Base-by-base conservation (phyloP, 1,284 basidiomycete species). In the Somion occarium region DNA sequence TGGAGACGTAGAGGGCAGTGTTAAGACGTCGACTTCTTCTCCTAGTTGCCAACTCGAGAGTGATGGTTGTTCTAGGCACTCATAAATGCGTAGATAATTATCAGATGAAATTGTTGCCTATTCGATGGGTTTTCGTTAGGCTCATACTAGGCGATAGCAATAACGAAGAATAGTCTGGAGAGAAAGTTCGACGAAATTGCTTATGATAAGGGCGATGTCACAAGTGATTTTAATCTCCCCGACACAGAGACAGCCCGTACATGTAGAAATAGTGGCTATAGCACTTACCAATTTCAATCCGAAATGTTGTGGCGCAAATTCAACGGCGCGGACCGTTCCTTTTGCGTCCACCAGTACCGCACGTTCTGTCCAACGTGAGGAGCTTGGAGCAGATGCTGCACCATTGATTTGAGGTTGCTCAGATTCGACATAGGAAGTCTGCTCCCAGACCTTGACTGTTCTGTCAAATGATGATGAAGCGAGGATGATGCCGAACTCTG, bases 371-470 rank as follows among this genome's bases (percentile, higher is more conserved):
- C 92, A 93, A 51, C 82, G 72, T 18, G 82, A 64, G 30, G 58
- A 55, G 46, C 55, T 63, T 45, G 59, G 58, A 3, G 63, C 55
- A 30, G 56, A 63, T 25, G 53, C 59, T 5, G 61, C 56, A 12
- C 69, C 67, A 49, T 67, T 68, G 41, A 63, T 53, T 51, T 67
- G 63, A 27, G 59, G 59, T 56, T 68, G 70, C 41, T 73, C 68
- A 37, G 64, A 38, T 41, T 73, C 69, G 25, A 64, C 54, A n/a
- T 66, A 59, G 44, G 69, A 67, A 1, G 69, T 71, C 61, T 91
- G 88, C 64, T 94, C 91, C 92, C 92, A 96, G 18, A 96, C 79
- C 67, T 93, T 88, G 50, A 93, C 88, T 0, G 88, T 90, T 15
- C 93, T 80, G 68, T 97, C 93, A 61, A 92, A 92, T 1, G 88